Evolutionary conservation across 2,329 filamentous ascomycete genomes (phyloP).

Genomic region (Pseudofabraea citricarpa): DNA sequence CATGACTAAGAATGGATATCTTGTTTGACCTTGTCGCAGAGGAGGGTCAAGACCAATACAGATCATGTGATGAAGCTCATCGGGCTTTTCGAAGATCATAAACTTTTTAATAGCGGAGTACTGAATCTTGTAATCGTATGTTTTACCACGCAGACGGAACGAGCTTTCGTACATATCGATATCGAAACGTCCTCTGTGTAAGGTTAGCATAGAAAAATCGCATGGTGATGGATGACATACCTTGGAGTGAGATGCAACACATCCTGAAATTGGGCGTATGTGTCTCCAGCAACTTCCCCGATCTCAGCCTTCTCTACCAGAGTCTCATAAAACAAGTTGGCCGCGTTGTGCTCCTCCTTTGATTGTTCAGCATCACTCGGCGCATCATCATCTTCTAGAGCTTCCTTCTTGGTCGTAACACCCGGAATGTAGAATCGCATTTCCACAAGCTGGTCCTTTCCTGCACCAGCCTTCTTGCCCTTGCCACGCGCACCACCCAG

Average conservation of each 20-base stretch:
- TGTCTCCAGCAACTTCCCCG: conserved; percentile 97
- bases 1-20: conserved; percentile 98
- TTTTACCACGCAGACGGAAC: conserved; percentile 95
- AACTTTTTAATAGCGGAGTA: conserved; percentile 98
- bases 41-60: conserved; percentile 93
- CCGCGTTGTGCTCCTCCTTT: conserved; percentile 88
- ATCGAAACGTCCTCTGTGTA: conserved; percentile 86
- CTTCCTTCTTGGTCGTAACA: conserved; percentile 73
- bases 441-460: conserved; percentile 89
- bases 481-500: conserved; percentile 69
- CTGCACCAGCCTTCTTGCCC: conserved; percentile 85
- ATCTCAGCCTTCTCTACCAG: conserved; percentile 99
- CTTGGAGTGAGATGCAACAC: conserved; percentile 94
- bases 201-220: conserved; percentile 18
- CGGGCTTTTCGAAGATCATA: conserved; percentile 97
- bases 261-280: conserved; percentile 94
- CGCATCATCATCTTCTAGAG: conserved; percentile 59
- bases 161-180: conserved; percentile 99
- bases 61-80: conserved; percentile 92
- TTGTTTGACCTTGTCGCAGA: conserved; percentile 91
- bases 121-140: conserved; percentile 99
- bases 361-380: conserved; percentile 53
- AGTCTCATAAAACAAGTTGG: conserved; percentile 96
- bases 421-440: conserved; percentile 99
- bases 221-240: conserved; percentile 40